Base-by-base conservation (phyloP, 495 filamentous ascomycete species). In the Durotheca rogersii region DNA sequence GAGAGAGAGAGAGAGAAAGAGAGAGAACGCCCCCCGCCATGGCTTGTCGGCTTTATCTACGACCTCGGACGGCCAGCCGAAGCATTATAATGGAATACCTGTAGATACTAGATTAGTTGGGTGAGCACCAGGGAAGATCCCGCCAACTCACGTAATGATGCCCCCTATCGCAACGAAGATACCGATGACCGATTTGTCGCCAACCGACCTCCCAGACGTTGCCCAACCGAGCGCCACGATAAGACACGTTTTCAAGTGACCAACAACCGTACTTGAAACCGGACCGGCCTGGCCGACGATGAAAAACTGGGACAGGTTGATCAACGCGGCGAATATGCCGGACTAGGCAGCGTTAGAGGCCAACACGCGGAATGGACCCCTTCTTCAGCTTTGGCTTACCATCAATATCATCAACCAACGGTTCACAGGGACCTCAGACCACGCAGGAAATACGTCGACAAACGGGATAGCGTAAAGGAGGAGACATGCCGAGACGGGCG, bases 281-380 rank as follows among this genome's bases (percentile, higher is more conserved):
- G 85, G 78, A 0, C 86, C 86, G 1, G 84, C 81, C 32, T 79
- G 79, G 17, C 81, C 83, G 29, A 89, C 81, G 54, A 89, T 87
- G 59, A 85, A 85, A 58, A 89, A 89, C 58, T 87, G 84, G 6
- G 81, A 85, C 37, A 88, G 72, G 60, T 89, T 89, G 56, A 89
- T 84, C 14, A 87, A 66, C 19, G 77, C 79, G 2, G 86, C 86
- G 47, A 82, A 81, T 10, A 80, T 37, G 6, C 84, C 84, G 52
- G 77, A 78, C 75, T 72, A 23, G 23, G 61, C 63, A 54, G 59
- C 20, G 37, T 55, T 40, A 61, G 50, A 37, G 14, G 25, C 35
- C 10, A 32, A 64, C 52, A 56, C 66, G 31, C 6, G 27, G 15
- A 47, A 32, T 21, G 11, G 11, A 29, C 7, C 31, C 14, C 12